Conservation (phyloP, 2,329 filamentous ascomycete species). For the Calonectria multiphialidica region DNA sequence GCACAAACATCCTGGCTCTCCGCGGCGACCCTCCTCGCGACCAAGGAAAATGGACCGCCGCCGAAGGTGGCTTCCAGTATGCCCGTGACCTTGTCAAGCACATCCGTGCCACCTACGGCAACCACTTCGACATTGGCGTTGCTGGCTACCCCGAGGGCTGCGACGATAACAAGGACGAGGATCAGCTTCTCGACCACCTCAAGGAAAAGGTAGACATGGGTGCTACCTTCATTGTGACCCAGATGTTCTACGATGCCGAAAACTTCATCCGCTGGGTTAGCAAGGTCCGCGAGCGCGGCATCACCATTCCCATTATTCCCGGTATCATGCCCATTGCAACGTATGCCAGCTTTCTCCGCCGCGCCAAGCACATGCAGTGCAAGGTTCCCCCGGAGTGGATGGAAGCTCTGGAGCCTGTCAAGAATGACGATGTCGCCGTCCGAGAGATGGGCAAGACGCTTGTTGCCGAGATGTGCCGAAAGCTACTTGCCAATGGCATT, state of each 20-base stretch:
- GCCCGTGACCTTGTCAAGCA: conserved; percentile 91
- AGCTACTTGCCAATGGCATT: conserved; percentile 85
- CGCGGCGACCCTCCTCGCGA: conserved; percentile 94
- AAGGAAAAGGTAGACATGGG: conserved; percentile 98
- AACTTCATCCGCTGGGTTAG: conserved; percentile 93
- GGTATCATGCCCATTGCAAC: conserved; percentile 94
- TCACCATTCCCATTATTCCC: conserved; percentile 84
- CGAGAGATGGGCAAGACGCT: conserved; percentile 89
- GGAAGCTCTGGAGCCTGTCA: conserved; percentile 86
- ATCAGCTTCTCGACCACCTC: conserved; percentile 87
- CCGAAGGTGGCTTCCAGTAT: conserved; percentile 89
- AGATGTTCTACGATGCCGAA: conserved; percentile 99
- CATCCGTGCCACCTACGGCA: conserved; percentile 78
- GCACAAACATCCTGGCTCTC: conserved; percentile 95
- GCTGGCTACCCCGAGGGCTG: conserved; percentile 96
- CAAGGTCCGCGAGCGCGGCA: conserved; percentile 87
- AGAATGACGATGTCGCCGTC: conserved; percentile 95
- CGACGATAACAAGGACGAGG: conserved; percentile 91
- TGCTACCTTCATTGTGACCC: conserved; percentile 93
- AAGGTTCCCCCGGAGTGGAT: conserved; percentile 86
- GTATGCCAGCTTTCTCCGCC: conserved; percentile 90
- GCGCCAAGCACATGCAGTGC: conserved; percentile 92
- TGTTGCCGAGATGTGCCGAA: conserved; percentile 90
- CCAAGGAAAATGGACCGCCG: conserved; percentile 91
- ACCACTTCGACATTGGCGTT: conserved; percentile 94